Base-by-base conservation (phyloP, 1,139 yeast species). In the Hyphopichia wangnamkhiaoensis region DNA sequence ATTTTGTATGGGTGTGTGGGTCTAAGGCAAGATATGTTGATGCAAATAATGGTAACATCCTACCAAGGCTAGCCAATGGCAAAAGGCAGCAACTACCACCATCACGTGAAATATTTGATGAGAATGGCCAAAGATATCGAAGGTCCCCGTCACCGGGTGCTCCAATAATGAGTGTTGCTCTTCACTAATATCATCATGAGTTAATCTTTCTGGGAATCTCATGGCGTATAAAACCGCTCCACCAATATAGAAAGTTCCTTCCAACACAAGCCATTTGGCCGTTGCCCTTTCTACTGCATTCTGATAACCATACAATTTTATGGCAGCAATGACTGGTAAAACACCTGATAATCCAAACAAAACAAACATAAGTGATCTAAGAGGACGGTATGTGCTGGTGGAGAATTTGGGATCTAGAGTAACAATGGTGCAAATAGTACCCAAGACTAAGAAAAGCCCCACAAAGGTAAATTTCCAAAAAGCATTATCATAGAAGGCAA, bases 51-150 rank as follows among this genome's bases (percentile, higher is more conserved):
- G 63, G 53, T 84, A 86, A 33, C 90, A 74, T 9, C 71, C 72
- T n/a, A 79, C 54, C 28, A 89, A 64, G 0, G 84, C 95, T 39
- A 54, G 67, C 63, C 85, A 80, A 61, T 90, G 97, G 45, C 85
- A 82, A 42, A 66, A 68, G 0, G 95, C 95, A 3, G 96, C 96
- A 6, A 82, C 50, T 0, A 90, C 93, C 3, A 91, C 96, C 54
- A 86, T 63, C 3, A 86, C 63, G 58, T 90, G 97, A 58, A 90
- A 90, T 17, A 90, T 76, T 58, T 91, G 97, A 58, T 90, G 97
- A 3, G 95, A 85, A 49, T 87, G 86, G 1, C 96, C 96, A 65
- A 80, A 73, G 12, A 80, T 57, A 52, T 90, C 96, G 56, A 77
- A 85, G 20, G 42, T 65, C 3, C 74, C 76, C 0, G 53, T 43